A percentile compares a stretch with the other conserved stretches of the same genome.
Evolutionary conservation across 2,329 filamentous ascomycete species (phyloP).

Genomic region (Hirsutella rhossiliensis): DNA sequence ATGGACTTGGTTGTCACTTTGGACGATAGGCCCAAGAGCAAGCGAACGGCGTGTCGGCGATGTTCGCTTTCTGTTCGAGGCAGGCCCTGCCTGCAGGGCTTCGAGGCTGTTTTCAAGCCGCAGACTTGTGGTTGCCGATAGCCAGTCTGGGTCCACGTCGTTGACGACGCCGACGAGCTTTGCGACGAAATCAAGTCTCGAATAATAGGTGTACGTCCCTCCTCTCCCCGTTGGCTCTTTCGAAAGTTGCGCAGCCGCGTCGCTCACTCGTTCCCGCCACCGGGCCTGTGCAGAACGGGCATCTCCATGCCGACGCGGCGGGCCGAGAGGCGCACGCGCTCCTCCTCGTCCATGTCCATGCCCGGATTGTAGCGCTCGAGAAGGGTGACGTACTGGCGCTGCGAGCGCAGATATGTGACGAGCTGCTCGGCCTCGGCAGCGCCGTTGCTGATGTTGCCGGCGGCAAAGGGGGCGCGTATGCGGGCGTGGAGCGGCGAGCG

Average conservation of each 20-base stretch:
- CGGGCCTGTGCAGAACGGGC: conserved; percentile 45
- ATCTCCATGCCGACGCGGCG: conserved; percentile 83
- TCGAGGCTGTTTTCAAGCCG: no score
- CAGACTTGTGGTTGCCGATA: no score
- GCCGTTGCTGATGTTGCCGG: conserved; percentile 13
- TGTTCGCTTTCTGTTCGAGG: no score
- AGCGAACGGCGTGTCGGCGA: background rate
- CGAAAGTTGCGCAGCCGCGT: background rate
- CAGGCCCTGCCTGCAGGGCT: no score
- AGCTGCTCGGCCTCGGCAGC: conserved; percentile 54
- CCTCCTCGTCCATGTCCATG: conserved; percentile 75
- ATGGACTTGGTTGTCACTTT: background rate
- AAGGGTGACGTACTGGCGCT: conserved; percentile 69
- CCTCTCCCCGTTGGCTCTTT: background rate
- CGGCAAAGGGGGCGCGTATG: conserved; percentile 17
- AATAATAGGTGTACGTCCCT: background rate
- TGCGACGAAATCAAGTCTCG: background rate
- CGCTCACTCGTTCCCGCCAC: background rate
- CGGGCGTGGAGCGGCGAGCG: conserved; percentile 39
- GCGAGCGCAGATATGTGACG: conserved; percentile 69
- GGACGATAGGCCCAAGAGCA: background rate
- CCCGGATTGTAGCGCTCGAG: conserved; percentile 91
- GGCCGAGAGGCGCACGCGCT: conserved; percentile 73
- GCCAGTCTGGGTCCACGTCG: no score
- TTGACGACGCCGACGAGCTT: background rate